Percentiles rank a stretch among this genome's conserved stretches.
Evolutionary conservation across 805 yeast species (phyloP).

Genomic region (Myxozyma lipomycoides): DNA sequence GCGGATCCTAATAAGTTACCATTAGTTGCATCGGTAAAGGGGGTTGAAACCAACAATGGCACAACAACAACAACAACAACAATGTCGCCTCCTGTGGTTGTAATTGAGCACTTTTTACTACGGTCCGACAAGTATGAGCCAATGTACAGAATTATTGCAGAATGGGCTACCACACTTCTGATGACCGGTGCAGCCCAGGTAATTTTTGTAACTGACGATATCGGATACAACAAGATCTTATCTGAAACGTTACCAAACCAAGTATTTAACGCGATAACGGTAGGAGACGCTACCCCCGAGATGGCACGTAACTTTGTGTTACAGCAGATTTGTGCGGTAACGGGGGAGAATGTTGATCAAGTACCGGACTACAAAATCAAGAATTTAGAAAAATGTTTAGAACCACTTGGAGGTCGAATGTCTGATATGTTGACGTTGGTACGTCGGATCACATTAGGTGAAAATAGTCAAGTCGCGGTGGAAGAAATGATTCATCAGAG

Average conservation of each 20-base stretch:
- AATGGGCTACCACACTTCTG: slow-evolving; percentile 80
- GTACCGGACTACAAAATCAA: slow-evolving; percentile 26
- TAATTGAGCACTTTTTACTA: slow-evolving; percentile 67
- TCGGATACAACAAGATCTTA: slow-evolving; percentile 66
- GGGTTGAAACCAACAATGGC: slow-evolving; percentile 56
- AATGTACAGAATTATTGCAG: slow-evolving; percentile 69
- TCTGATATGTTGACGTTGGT: slow-evolving; percentile 86
- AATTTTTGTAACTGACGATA: slow-evolving; percentile 78
- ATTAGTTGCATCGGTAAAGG: background rate
- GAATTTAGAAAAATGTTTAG: slow-evolving; percentile 54
- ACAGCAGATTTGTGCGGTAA: slow-evolving; percentile 36
- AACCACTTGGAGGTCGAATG: slow-evolving; percentile 92
- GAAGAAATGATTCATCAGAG: slow-evolving; percentile 78
- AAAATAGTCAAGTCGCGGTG: slow-evolving; percentile 69
- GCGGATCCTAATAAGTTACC: background rate
- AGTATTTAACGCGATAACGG: slow-evolving; percentile 67
- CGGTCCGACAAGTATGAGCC: slow-evolving; percentile 60
- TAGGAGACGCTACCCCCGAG: slow-evolving; percentile 74
- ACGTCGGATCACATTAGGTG: slow-evolving; percentile 85
- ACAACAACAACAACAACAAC: too few species aligned
- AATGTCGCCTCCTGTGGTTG: slow-evolving; percentile 77
- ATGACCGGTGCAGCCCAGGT: slow-evolving; percentile 85
- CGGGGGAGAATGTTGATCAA: slow-evolving; percentile 35
- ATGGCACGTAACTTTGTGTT: slow-evolving; percentile 69
- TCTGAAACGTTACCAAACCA: slow-evolving; percentile 77